Evolutionary conservation across 352 stramenopile species (phyloP).

Genomic region (Globisporangium abappressorium): DNA sequence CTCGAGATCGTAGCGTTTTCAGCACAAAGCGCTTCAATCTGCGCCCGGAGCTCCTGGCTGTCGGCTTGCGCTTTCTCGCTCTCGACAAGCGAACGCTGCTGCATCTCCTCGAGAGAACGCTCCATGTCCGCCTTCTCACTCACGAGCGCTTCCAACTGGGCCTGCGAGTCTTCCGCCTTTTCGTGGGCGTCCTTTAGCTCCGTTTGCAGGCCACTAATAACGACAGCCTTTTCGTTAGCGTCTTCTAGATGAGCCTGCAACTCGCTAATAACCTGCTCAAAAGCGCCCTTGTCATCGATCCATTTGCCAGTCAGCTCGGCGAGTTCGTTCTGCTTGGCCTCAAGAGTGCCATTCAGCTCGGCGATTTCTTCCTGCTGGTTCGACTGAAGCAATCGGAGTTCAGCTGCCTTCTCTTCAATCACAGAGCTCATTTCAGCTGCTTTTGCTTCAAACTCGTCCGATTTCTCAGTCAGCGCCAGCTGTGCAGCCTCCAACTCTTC

Average conservation of each 20-base stretch:
- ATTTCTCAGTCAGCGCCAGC: slow-evolving; percentile 6
- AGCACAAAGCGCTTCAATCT: slow-evolving; percentile 4
- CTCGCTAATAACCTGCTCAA: slow-evolving; percentile 16
- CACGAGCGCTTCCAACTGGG: slow-evolving; percentile 21
- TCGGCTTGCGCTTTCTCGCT: not conserved
- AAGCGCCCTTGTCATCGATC: slow-evolving; percentile 14
- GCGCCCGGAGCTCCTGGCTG: not conserved
- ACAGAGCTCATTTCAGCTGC: slow-evolving; percentile 5
- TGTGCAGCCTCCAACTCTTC: not conserved
- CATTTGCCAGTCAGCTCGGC: slow-evolving; percentile 13
- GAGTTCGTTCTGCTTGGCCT: slow-evolving; percentile 13
- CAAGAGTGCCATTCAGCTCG: not conserved
- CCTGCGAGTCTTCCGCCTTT: slow-evolving; percentile 15
- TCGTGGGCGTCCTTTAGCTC: slow-evolving; percentile 13
- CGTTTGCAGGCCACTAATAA: slow-evolving; percentile 9
- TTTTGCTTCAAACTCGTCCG: not conserved
- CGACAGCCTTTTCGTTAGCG: slow-evolving; percentile 12
- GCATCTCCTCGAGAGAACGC: slow-evolving; percentile 3
- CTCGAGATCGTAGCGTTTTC: slow-evolving; percentile 5
- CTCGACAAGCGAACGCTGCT: slow-evolving; percentile 9
- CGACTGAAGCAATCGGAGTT: slow-evolving; percentile 12
- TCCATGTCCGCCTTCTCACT: slow-evolving; percentile 7
- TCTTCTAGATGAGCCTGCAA: slow-evolving; percentile 11
- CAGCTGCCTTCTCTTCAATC: slow-evolving; percentile 1
- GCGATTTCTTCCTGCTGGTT: slow-evolving; percentile 20